Evolutionary conservation across 495 filamentous ascomycete species (phyloP).

Genomic region (Lentithecium fluviatile): DNA sequence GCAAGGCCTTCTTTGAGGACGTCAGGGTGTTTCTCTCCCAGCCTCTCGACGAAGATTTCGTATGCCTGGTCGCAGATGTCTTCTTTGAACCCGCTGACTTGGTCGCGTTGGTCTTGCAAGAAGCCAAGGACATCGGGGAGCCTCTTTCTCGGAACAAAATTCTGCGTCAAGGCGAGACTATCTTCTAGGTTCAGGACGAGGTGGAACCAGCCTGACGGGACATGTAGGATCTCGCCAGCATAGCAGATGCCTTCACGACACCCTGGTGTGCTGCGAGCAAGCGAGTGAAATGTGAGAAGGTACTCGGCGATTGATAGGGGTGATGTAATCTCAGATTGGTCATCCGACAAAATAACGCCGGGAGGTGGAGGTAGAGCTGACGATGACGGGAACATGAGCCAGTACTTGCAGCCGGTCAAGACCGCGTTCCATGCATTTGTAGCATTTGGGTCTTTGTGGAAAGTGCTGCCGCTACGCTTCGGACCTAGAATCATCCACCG

Average conservation of each 20-base stretch:
- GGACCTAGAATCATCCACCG: constrained; percentile 95
- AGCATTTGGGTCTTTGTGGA: constrained; percentile 83
- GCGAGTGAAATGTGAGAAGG: constrained; percentile 86
- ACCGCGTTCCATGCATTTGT: constrained; percentile 96
- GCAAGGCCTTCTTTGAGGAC: constrained; percentile 62
- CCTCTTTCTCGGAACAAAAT: constrained; percentile 83
- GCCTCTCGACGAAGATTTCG: constrained; percentile 67
- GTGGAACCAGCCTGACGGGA: constrained; percentile 96
- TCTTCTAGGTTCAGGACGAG: constrained; percentile 84
- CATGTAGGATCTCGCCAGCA: constrained; percentile 88
- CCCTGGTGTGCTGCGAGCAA: constrained; percentile 72
- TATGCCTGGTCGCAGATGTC: constrained; percentile 69
- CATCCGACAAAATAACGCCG: constrained; percentile 86
- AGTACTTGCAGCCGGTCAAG: constrained; percentile 88
- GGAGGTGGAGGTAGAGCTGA: constrained; percentile 66
- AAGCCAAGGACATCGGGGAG: constrained; percentile 76
- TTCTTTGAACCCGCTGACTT: constrained; percentile 81
- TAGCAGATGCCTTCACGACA: constrained; percentile 85
- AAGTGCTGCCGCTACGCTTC: constrained; percentile 85
- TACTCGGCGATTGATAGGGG: constrained; percentile 96
- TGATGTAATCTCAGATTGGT: constrained; percentile 91
- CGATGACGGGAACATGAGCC: constrained; percentile 88
- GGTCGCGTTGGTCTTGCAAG: constrained; percentile 74
- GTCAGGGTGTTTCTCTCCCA: constrained; percentile 62
- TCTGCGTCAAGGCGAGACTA: constrained; percentile 90